phyloP scores from a whole-genome alignment of 2,329 filamentous ascomycete genomes.

The Nemania diffusa region DNA sequence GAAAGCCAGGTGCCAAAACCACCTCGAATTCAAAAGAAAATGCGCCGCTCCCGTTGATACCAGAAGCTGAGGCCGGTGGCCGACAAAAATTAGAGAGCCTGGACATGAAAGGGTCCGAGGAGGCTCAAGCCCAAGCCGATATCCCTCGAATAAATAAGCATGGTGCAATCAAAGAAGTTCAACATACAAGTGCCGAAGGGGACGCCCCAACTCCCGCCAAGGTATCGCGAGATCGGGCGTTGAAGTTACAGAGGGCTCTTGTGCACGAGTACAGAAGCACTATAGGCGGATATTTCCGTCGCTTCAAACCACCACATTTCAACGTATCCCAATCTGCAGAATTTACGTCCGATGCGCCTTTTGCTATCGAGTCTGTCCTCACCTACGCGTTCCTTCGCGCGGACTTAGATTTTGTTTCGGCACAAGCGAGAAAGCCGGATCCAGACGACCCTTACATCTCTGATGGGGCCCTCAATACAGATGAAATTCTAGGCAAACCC shows the following conservation, averaged over 20 bases:
- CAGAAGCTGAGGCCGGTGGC: constrained; percentile 45
- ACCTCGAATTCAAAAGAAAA: constrained; percentile 23
- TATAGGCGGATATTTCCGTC: constrained; percentile 92
- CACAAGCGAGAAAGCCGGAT: constrained; percentile 85
- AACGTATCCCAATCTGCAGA: constrained; percentile 51
- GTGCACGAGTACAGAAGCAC: constrained; percentile 82
- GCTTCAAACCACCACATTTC: constrained; percentile 87
- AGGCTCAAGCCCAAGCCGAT: constrained; percentile 54
- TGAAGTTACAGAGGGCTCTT: constrained; percentile 75
- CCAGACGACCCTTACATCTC: constrained; percentile 74
- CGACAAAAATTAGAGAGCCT: constrained; percentile 55
- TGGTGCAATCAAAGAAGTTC: constrained; percentile 51
- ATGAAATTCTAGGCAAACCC: constrained; percentile 79
- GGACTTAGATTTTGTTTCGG: constrained; percentile 92
- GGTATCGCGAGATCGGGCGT: constrained; percentile 67
- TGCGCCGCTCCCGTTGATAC: constrained; percentile 30
- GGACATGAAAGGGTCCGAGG: constrained; percentile 62
- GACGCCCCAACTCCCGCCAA: constrained; percentile 60
- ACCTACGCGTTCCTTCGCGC: constrained; percentile 94
- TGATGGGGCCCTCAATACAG: constrained; percentile 83
- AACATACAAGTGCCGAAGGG: constrained; percentile 53
- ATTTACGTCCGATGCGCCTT: constrained; percentile 52
- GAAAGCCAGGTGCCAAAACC: constrained; percentile 40
- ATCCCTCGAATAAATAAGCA: constrained; percentile 49
- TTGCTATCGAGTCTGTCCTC: constrained; percentile 80